Evolutionary conservation across 768 basidiomycete species (phyloP).

Genomic region (Pulveroboletus sp.): DNA sequence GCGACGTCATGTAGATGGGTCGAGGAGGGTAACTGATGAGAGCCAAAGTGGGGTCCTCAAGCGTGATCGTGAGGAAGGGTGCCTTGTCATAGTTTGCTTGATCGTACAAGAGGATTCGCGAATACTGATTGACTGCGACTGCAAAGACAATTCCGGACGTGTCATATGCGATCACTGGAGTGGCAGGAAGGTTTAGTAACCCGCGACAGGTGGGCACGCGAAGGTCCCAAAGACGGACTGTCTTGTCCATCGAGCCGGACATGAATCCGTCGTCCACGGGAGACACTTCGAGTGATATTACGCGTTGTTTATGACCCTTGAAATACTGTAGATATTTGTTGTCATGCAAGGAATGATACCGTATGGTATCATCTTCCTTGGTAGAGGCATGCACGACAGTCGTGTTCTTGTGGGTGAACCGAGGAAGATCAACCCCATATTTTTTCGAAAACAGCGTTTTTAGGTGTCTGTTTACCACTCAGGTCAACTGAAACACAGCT

Average conservation of each 20-base stretch:
- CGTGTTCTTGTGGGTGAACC: conserved; percentile 90
- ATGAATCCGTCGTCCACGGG: conserved; percentile 95
- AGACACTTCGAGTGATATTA: conserved; percentile 87
- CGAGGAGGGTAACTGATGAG: conserved; percentile 83
- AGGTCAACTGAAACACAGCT: conserved; percentile 24
- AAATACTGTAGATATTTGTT: conserved; percentile 97
- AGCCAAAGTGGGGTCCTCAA: conserved; percentile 77
- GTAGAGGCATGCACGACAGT: conserved; percentile 89
- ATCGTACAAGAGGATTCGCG: conserved; percentile 83
- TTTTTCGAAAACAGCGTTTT: conserved; percentile 91
- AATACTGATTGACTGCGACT: conserved; percentile 79
- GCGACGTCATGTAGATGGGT: conserved; percentile 85
- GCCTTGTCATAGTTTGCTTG: conserved; percentile 85
- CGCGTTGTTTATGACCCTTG: conserved; percentile 87
- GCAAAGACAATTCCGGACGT: conserved; percentile 81
- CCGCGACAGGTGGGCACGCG: conserved; percentile 77
- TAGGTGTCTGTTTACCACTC: conserved; percentile 47
- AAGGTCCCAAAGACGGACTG: conserved; percentile 95
- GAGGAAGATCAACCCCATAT: conserved; percentile 92
- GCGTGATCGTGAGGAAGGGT: conserved; percentile 80
- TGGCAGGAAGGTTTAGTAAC: conserved; percentile 67
- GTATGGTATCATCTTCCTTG: conserved; percentile 91
- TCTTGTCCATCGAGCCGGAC: conserved; percentile 91
- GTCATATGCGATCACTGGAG: conserved; percentile 84
- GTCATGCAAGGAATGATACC: conserved; percentile 94